Conservation (phyloP, 2,329 filamentous ascomycete genomes). For the Chrysosporium queenslandicum region DNA sequence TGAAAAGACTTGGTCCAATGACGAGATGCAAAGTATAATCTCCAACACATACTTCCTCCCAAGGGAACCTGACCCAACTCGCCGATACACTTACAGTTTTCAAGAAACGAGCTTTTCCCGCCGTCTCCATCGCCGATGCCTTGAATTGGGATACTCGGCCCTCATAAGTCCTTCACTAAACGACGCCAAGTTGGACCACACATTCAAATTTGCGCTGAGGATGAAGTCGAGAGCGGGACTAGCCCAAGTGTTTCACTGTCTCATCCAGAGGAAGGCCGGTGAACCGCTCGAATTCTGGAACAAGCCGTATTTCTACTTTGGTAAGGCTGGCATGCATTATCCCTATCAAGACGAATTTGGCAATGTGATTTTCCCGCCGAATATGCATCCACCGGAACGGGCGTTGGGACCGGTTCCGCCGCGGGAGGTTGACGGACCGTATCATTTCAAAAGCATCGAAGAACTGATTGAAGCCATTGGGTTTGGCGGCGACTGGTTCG, state of each 20-base stretch:
- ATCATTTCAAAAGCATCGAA: conserved; percentile 19
- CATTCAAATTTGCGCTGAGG: conserved; percentile 24
- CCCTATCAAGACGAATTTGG: conserved; percentile 33
- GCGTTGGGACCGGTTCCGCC: conserved; percentile 21
- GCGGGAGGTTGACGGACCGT: conserved; percentile 4
- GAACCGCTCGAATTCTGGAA: conserved; percentile 20
- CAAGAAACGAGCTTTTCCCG: conserved; percentile 62
- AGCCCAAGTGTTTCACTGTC: background rate
- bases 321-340: conserved; percentile 60
- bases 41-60: background rate
- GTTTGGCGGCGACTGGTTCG: conserved; percentile 66
- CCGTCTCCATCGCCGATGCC: conserved; percentile 55
- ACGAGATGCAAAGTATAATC: background rate
- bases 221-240: conserved; percentile 18
- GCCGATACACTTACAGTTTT: conserved; percentile 46
- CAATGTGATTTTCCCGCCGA: conserved; percentile 27
- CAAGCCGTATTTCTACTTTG: conserved; percentile 36
- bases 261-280: conserved; percentile 8
- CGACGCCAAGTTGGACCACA: conserved; percentile 16
- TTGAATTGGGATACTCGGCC: conserved; percentile 55
- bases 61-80: background rate
- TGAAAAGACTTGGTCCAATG: background rate
- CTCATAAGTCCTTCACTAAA: conserved; percentile 32
- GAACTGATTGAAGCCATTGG: conserved; percentile 42
- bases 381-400: conserved; percentile 23